Percentiles rank a stretch among this genome's conserved stretches.
Evolutionary conservation across 1,284 basidiomycete genomes (phyloP).

Genomic region (Ceratobasidium sp.): DNA sequence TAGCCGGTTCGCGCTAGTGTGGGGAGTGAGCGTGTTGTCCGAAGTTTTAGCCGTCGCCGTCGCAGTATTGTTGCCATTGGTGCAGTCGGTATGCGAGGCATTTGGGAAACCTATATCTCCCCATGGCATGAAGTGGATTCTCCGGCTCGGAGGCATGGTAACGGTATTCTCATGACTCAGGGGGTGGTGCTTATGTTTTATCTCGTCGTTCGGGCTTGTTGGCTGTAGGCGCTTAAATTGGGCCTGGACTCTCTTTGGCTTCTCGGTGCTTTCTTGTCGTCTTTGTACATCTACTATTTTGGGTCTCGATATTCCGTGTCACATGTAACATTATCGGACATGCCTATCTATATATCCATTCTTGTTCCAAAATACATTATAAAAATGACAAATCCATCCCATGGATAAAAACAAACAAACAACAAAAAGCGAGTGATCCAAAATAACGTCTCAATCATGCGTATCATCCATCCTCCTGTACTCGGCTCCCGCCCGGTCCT

Average conservation of each 20-base stretch:
- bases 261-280: neutral
- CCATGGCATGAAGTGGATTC: neutral
- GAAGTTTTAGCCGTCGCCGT: neutral
- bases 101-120: neutral
- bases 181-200: neutral
- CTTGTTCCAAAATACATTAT: neutral
- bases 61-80: neutral
- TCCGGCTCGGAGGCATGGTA: neutral
- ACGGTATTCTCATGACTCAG: neutral
- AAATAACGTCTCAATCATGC: neutral
- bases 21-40: neutral
- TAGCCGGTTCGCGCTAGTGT: neutral
- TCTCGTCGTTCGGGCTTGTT: neutral
- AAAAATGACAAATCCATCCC: neutral
- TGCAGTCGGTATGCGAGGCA: neutral
- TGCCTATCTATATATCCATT: neutral
- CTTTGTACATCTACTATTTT: neutral
- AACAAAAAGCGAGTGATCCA: neutral
- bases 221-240: neutral
- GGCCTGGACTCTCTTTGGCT: neutral
- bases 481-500: slow-evolving; percentile 9
- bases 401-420: neutral
- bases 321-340: neutral
- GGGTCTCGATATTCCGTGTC: too few relatives aligned
- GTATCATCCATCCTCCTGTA: neutral